Conservation (phyloP, 202 grass and related monocot genomes). For the Digitaria exilis region DNA sequence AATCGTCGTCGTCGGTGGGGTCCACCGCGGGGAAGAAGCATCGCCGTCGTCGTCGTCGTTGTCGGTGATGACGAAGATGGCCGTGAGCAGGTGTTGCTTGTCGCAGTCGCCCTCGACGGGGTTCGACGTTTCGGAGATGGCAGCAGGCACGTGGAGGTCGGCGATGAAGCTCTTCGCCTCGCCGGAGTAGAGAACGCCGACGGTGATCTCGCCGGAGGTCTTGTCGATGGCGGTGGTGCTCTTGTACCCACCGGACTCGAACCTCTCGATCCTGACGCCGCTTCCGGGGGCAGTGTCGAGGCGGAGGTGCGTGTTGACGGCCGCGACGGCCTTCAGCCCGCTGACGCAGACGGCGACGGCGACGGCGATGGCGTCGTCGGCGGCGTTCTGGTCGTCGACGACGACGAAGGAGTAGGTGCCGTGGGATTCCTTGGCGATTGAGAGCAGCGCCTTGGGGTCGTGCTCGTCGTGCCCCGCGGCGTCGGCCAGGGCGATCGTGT, state of each 20-base stretch:
- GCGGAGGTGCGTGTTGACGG: not conserved
- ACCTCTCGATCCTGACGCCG: not conserved
- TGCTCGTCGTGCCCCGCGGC: too few species aligned
- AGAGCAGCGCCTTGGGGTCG: not conserved
- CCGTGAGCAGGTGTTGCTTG: not conserved
- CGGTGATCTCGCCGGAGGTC: not conserved
- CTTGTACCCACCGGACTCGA: not conserved
- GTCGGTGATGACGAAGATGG: not conserved
- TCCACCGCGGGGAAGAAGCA: too few species aligned
- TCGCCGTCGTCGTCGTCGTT: not conserved
- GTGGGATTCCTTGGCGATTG: not conserved
- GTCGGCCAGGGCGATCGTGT: not conserved
- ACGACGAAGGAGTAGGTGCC: slow-evolving; percentile 14
- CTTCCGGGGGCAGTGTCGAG: not conserved
- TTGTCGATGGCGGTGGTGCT: not conserved
- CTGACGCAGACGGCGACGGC: not conserved
- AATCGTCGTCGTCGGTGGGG: not conserved
- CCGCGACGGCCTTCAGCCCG: not conserved
- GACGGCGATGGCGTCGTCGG: not conserved
- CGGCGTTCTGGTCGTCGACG: not conserved
- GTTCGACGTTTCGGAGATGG: too few species aligned
- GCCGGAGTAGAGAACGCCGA: slow-evolving; percentile 4
- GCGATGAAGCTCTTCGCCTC: slow-evolving; percentile 15
- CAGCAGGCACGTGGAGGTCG: not conserved
- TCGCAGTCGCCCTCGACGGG: not conserved